Evolutionary conservation across 495 filamentous ascomycete species (phyloP), one percentile per base, ranked within the genome.

Genomic region (Xanthoparmelia taractica): DNA sequence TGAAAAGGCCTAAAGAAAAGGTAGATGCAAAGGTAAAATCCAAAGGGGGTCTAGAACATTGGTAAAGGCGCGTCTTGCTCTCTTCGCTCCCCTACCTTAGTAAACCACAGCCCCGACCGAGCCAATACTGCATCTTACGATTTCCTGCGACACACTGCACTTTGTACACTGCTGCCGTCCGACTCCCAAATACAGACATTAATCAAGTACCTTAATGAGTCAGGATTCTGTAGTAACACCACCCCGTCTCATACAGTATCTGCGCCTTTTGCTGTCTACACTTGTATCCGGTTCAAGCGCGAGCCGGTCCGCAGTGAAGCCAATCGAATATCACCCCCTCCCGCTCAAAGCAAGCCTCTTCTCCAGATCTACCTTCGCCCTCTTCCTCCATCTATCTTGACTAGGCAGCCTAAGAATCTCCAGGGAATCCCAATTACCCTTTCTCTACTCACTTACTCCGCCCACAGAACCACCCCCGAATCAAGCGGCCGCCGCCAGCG

Each of bases 251-350:
- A 10, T 12, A 41, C 15, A 41, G 38, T 23, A 25, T 25, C 27
- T 52, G 48, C 11, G 0, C 48, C 6, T 52, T 29, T 52, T 1
- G 17, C 12, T 52, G 2, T 29, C n/a, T 0, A 13, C 34, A 52
- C 48, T 52, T 29, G 15, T 52, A 52, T 52, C 48, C 48, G 48
- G 48, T 52, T 29, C 48, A 52, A 31, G 48, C 48, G 48, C 48
- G 48, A 52, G 48, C 48, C 48, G 48, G 27, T 29, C 48, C 48
- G 48, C 48, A 18, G 25, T 52, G 48, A 52, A 52, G 48, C n/a
- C 48, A 52, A 52, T 52, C 48, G 12, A 52, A 52, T 31, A 52
- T 13, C 2, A 3, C 27, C 12, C n/a, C 27, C 48, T 31, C 48
- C 48, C 48, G 13, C 27, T 18, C 48, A 52, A 15, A 29, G 23